Evolutionary conservation across 768 basidiomycete genomes (phyloP).

Genomic region (Phlegmacium glaucopus): DNA sequence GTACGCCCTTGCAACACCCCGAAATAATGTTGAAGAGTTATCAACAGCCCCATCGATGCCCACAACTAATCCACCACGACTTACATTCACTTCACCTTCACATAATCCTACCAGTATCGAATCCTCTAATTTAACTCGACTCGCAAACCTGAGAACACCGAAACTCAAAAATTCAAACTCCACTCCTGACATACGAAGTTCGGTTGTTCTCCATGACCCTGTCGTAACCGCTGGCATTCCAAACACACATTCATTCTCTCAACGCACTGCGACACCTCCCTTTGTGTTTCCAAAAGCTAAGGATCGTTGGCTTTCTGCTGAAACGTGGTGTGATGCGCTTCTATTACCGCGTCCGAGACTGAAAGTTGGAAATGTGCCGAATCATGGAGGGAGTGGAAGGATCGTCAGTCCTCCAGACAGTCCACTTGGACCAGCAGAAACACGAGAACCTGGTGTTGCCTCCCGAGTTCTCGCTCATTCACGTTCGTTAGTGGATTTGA

Average conservation of each 20-base stretch:
- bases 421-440: slow-evolving; percentile 27
- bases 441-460: slow-evolving; percentile 26
- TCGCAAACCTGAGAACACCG: slow-evolving; percentile 12
- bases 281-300: slow-evolving; percentile 35
- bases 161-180: slow-evolving; percentile 56
- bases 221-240: neutral
- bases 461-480: slow-evolving; percentile 52
- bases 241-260: neutral
- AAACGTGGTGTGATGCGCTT: slow-evolving; percentile 81
- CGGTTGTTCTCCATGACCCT: neutral
- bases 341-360: slow-evolving; percentile 75
- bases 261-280: slow-evolving; percentile 1
- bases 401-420: slow-evolving; percentile 50
- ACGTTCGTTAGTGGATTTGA: slow-evolving; percentile 39
- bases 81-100: slow-evolving; percentile 25
- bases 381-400: slow-evolving; percentile 21
- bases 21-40: slow-evolving; percentile 4
- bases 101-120: slow-evolving; percentile 5
- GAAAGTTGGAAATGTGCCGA: slow-evolving; percentile 36
- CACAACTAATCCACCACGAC: slow-evolving; percentile 19
- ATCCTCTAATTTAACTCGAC: slow-evolving; percentile 17
- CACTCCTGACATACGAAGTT: slow-evolving; percentile 55
- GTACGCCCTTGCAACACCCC: slow-evolving; percentile 44
- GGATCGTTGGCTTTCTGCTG: slow-evolving; percentile 68
- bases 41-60: slow-evolving; percentile 12